Percentiles rank a stretch among this genome's conserved stretches.
These are phyloP conservation scores for Globisporangium nodosum DNA, from an alignment of 352 stramenopile genomes.

Conservation along the genomic window DNA sequence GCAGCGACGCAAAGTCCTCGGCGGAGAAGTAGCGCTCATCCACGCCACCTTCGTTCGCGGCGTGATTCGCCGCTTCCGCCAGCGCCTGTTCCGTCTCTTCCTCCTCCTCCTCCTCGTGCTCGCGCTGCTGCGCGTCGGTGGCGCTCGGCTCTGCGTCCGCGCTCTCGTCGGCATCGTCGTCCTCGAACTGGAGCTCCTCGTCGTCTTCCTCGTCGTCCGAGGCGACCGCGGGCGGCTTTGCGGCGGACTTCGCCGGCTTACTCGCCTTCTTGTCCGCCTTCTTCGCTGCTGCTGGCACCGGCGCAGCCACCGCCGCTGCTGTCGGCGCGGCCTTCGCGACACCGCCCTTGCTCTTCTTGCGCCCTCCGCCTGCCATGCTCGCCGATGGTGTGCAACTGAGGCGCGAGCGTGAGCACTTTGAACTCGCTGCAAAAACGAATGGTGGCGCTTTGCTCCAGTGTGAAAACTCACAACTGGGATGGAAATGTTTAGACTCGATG, in stretches of 20 bases:
- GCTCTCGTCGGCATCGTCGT: constrained; percentile 28
- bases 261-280: constrained; percentile 1
- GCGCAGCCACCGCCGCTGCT: neutral
- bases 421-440: neutral
- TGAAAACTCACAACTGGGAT: too few species aligned
- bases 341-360: constrained; percentile 11
- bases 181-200: constrained; percentile 18
- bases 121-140: constrained; percentile 8
- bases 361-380: constrained; percentile 6
- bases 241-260: neutral
- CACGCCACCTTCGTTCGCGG: constrained; percentile 26
- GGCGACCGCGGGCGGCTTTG: constrained; percentile 2
- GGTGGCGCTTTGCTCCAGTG: neutral
- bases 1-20: constrained; percentile 87
- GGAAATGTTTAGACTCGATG: neutral
- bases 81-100: constrained; percentile 61
- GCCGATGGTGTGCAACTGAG: constrained; percentile 2
- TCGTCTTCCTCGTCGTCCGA: constrained; percentile 13
- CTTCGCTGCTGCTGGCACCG: neutral
- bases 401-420: neutral
- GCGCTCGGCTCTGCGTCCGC: neutral
- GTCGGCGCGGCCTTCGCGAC: neutral
- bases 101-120: constrained; percentile 32
- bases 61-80: constrained; percentile 32
- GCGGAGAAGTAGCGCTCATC: constrained; percentile 86